Evolutionary conservation across 2,329 filamentous ascomycete species (phyloP).

Genomic region (Cladorrhinum sp.): DNA sequence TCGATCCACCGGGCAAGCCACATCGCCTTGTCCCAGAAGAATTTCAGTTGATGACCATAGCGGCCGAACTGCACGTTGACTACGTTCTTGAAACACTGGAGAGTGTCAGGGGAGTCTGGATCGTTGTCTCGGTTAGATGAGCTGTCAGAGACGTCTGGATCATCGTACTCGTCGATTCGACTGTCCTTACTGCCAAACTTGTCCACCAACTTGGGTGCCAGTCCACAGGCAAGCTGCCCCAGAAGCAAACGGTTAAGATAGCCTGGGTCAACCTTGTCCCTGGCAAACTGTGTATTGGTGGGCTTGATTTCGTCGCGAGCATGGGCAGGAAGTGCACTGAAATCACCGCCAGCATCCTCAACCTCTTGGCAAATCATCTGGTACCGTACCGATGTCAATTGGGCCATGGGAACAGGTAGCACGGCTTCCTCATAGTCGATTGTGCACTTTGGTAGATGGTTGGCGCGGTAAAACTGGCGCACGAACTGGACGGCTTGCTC

Average conservation of each 20-base stretch:
- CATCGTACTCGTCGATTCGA: no score
- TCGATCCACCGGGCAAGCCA: constrained; percentile 17
- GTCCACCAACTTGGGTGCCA: not conserved
- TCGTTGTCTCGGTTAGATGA: no score
- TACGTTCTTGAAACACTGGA: no score
- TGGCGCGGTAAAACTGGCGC: constrained; percentile 55
- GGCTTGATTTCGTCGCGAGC: constrained; percentile 1
- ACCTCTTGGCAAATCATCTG: constrained; percentile 17
- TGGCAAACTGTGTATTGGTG: not conserved
- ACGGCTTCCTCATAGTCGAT: constrained; percentile 6
- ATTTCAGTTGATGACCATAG: constrained; percentile 21
- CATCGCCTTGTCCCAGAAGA: constrained; percentile 30
- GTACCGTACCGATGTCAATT: constrained; percentile 12
- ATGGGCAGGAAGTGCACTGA: constrained; percentile 14
- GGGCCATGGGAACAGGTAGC: constrained; percentile 11
- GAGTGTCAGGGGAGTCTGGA: constrained; percentile 16
- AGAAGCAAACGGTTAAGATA: not conserved
- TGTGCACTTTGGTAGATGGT: constrained; percentile 29
- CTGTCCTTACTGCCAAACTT: no score
- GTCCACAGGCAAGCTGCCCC: not conserved
- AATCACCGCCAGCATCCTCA: constrained; percentile 18
- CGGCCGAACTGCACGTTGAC: no score
- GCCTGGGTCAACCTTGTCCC: not conserved
- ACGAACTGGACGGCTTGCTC: constrained; percentile 50
- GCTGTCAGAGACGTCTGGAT: no score